Percentiles rank a stretch among this genome's conserved stretches.
These are phyloP conservation scores for Podaxis carcinomalis DNA, from an alignment of 768 basidiomycete species.

Conservation along the genomic window DNA sequence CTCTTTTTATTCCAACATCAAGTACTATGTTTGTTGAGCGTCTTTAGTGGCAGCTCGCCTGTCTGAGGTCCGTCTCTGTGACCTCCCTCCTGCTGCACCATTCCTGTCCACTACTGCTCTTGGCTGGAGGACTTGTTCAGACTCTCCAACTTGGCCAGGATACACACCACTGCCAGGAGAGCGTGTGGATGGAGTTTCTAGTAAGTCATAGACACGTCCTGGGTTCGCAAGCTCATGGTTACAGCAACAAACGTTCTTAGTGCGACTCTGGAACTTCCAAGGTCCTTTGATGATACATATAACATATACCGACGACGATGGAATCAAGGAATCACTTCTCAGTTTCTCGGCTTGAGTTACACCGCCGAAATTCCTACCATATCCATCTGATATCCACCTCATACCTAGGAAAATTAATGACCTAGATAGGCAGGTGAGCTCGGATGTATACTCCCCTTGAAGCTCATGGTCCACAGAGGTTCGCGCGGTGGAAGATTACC, in stretches of 20 bases:
- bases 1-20: no score
- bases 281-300: slow-evolving; percentile 6
- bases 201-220: background rate
- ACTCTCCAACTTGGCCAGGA: no score
- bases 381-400: background rate
- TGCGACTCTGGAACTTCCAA: background rate
- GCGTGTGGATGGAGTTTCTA: background rate
- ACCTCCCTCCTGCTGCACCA: no score
- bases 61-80: no score
- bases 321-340: slow-evolving; percentile 3
- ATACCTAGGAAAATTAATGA: background rate
- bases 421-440: background rate
- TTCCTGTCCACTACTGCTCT: no score
- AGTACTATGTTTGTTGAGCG: no score
- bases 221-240: no score
- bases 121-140: no score
- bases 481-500: slow-evolving; percentile 4
- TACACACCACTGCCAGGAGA: background rate
- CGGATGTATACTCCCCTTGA: background rate
- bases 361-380: background rate
- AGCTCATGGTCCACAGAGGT: background rate
- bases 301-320: slow-evolving; percentile 4
- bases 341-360: background rate
- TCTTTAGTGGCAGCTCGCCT: no score
- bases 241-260: background rate